A percentile compares a stretch with the other conserved stretches of the same genome.
phyloP scores from a whole-genome alignment of 2,329 filamentous ascomycete species.

The Exophiala dermatitidis region DNA sequence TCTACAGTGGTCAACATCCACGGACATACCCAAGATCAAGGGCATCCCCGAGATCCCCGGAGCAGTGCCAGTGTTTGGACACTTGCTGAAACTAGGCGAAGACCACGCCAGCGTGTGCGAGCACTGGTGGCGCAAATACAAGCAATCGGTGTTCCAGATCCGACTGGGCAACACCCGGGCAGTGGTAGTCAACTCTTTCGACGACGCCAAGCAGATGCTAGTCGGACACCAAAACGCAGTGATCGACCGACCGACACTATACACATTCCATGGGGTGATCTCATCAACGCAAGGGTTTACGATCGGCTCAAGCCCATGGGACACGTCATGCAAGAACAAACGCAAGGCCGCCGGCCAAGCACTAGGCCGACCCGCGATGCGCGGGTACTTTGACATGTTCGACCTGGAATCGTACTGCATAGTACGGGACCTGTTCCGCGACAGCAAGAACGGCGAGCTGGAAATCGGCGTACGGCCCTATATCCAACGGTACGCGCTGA shows the following conservation, averaged over 20 bases:
- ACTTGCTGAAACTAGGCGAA: conserved; percentile 49
- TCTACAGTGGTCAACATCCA: conserved; percentile 29
- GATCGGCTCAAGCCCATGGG: conserved; percentile 71
- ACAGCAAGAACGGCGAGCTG: conserved; percentile 51
- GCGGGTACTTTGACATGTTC: conserved; percentile 67
- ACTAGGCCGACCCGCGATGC: conserved; percentile 61
- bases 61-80: conserved; percentile 50
- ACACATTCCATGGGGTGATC: conserved; percentile 69
- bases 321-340: conserved; percentile 64
- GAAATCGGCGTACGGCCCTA: conserved; percentile 61
- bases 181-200: conserved; percentile 66
- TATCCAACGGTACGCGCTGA: conserved; percentile 64
- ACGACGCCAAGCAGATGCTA: conserved; percentile 59
- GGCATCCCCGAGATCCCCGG: conserved; percentile 52
- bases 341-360: conserved; percentile 68
- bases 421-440: conserved; percentile 58
- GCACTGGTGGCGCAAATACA: conserved; percentile 50
- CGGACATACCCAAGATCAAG: conserved; percentile 51
- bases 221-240: conserved; percentile 65
- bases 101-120: conserved; percentile 48
- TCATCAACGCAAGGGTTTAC: conserved; percentile 67
- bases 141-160: conserved; percentile 51
- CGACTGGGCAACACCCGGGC: conserved; percentile 46
- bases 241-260: conserved; percentile 64
- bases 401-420: conserved; percentile 64